Evolutionary conservation across 179 eudicot genomes (phyloP).

Genomic region (Beta corolliflora): DNA sequence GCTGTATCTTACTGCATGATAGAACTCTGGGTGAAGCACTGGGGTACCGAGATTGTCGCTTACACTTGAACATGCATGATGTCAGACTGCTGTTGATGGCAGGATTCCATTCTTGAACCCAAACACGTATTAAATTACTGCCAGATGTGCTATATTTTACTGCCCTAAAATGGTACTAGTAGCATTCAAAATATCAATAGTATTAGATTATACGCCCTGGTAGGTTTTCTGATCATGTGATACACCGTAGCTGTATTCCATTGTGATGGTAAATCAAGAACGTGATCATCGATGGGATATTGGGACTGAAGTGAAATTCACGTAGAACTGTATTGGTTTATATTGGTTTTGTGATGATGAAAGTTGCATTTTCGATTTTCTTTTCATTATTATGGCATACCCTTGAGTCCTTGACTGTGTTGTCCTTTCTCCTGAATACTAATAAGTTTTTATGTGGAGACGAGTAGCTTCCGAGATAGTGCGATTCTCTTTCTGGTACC

Average conservation of each 20-base stretch:
- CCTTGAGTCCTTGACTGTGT: background rate
- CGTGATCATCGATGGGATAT: background rate
- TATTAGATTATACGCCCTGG: background rate
- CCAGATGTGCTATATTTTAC: background rate
- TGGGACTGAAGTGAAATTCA: background rate
- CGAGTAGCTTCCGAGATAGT: background rate
- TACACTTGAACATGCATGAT: background rate
- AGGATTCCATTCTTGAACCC: background rate
- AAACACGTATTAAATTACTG: background rate
- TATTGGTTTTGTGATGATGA: background rate
- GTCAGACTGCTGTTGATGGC: background rate
- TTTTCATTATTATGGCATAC: background rate
- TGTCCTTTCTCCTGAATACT: background rate
- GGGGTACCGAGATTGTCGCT: background rate
- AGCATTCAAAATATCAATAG: background rate
- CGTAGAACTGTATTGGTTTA: background rate
- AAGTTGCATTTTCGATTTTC: background rate
- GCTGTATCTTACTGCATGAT: background rate
- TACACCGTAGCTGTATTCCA: background rate
- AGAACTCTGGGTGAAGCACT: background rate
- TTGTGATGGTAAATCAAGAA: background rate
- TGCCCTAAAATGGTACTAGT: background rate
- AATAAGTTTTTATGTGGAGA: no score
- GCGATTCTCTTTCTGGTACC: background rate
- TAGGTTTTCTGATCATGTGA: background rate